Percentiles rank a stretch among this genome's conserved stretches.
phyloP scores from a whole-genome alignment of 2,329 filamentous ascomycete species.

The Cryoendolithus antarcticus region DNA sequence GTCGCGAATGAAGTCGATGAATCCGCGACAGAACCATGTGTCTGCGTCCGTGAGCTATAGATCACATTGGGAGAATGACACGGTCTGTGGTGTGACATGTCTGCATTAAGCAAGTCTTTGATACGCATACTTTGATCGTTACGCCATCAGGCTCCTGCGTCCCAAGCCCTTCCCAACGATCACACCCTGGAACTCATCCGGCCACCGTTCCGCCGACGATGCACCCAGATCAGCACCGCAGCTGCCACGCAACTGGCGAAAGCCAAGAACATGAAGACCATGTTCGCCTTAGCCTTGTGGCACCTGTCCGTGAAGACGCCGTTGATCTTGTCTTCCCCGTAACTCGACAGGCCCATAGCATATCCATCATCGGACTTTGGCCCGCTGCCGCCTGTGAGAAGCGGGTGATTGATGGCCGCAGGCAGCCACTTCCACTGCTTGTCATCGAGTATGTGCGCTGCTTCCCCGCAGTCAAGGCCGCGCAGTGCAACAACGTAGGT shows the following conservation, averaged over 20 bases:
- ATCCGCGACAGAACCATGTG: too few species aligned
- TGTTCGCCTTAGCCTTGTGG: constrained; percentile 11
- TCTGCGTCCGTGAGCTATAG: too few species aligned
- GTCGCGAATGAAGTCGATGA: too few species aligned
- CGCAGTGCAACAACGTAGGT: constrained; percentile 12
- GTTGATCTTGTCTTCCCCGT: not conserved
- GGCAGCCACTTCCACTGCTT: not conserved
- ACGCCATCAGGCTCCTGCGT: too few species aligned
- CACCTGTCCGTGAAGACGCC: constrained; percentile 9
- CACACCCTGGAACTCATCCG: too few species aligned
- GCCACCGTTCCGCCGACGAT: too few species aligned
- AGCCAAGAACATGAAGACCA: constrained; percentile 15
- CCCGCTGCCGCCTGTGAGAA: constrained; percentile 13
- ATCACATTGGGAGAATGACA: too few species aligned
- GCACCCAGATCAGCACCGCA: constrained; percentile 3
- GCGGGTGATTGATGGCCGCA: constrained; percentile 2
- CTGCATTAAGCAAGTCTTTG: too few species aligned
- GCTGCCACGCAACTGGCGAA: constrained; percentile 8
- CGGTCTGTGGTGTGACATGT: too few species aligned
- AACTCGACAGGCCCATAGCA: not conserved
- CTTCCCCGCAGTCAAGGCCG: constrained; percentile 8
- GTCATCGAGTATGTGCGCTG: not conserved
- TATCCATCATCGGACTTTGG: not conserved
- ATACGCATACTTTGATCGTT: too few species aligned
- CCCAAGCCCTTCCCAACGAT: too few species aligned